A percentile compares a stretch with the other conserved stretches of the same genome.
Evolutionary conservation across 129 eudicot genomes (phyloP).

Genomic region (Scalesia atractyloides): DNA sequence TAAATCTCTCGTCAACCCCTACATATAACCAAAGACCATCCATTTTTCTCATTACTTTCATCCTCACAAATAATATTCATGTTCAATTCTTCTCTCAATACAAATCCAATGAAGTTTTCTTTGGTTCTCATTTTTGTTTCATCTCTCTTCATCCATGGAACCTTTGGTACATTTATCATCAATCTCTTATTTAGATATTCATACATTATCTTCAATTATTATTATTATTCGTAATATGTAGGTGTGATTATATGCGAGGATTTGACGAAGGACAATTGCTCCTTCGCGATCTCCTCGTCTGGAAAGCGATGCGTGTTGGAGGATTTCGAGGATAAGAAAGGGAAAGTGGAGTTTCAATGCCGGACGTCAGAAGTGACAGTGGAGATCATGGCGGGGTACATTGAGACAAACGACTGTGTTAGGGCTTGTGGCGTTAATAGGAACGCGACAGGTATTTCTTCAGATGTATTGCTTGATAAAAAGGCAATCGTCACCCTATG

Average conservation of each 20-base stretch:
- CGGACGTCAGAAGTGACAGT: conserved; percentile 68
- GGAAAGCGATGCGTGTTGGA: conserved; percentile 82
- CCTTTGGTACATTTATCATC: conserved; percentile 32
- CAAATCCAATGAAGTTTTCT: conserved; percentile 39
- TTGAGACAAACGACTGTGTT: conserved; percentile 70
- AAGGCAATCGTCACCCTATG: conserved; percentile 57
- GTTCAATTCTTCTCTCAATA: background rate
- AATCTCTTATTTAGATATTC: background rate
- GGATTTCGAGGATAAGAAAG: conserved; percentile 45
- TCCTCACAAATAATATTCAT: conserved; percentile 20
- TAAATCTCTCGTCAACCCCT: conserved; percentile 22
- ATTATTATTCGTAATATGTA: background rate
- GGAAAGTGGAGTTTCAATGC: conserved; percentile 58
- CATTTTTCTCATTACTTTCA: conserved; percentile 35
- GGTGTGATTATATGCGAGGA: conserved; percentile 61
- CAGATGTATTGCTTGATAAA: conserved; percentile 65
- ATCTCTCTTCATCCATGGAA: conserved; percentile 44
- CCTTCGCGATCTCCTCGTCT: conserved; percentile 59
- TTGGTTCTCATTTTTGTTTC: conserved; percentile 47
- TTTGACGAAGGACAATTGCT: conserved; percentile 42
- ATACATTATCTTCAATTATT: background rate
- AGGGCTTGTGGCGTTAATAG: conserved; percentile 70
- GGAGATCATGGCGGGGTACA: conserved; percentile 52
- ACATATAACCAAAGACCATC: conserved; percentile 25
- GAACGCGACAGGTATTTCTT: conserved; percentile 60